Evolutionary conservation across 2,329 filamentous ascomycete genomes (phyloP).

Genomic region (Lecanicillium sp.): DNA sequence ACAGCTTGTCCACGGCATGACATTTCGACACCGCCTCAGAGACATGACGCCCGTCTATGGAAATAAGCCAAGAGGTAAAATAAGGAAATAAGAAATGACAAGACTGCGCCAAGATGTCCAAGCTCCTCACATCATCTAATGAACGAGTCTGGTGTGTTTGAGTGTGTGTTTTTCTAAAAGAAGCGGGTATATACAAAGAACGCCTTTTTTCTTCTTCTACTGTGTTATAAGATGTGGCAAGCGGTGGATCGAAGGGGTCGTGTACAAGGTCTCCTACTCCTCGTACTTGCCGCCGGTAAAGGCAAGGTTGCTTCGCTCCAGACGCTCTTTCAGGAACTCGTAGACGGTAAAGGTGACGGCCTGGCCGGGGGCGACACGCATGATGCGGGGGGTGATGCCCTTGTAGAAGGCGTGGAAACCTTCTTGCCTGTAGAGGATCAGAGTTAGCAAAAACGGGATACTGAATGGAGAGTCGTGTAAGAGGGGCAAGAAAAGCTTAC

Average conservation of each 20-base stretch:
- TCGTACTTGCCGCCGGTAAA: constrained; percentile 58
- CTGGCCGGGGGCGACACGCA: constrained; percentile 95
- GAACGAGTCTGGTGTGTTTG: no score
- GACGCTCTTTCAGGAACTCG: constrained; percentile 64
- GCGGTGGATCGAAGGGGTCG: no score
- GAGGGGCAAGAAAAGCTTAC: constrained; percentile 43
- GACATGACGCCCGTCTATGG: no score
- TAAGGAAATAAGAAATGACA: constrained; percentile 2
- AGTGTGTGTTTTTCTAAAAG: no score
- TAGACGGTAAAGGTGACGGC: constrained; percentile 72
- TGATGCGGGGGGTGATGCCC: constrained; percentile 94
- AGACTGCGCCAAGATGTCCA: constrained; percentile 1
- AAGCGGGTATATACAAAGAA: no score
- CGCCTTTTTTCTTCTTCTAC: background rate
- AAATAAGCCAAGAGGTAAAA: background rate
- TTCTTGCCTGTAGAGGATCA: constrained; percentile 63
- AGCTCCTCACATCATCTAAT: no score
- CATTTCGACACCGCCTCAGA: no score
- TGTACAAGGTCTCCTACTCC: no score
- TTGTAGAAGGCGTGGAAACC: constrained; percentile 96
- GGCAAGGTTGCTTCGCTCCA: constrained; percentile 58
- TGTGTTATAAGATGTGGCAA: no score
- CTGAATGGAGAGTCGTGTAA: no score
- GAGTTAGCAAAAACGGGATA: background rate
- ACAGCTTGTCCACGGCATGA: no score